phyloP scores from a whole-genome alignment of 371 early-diverging fungal genomes.

The Syncephalastrum monosporum region DNA sequence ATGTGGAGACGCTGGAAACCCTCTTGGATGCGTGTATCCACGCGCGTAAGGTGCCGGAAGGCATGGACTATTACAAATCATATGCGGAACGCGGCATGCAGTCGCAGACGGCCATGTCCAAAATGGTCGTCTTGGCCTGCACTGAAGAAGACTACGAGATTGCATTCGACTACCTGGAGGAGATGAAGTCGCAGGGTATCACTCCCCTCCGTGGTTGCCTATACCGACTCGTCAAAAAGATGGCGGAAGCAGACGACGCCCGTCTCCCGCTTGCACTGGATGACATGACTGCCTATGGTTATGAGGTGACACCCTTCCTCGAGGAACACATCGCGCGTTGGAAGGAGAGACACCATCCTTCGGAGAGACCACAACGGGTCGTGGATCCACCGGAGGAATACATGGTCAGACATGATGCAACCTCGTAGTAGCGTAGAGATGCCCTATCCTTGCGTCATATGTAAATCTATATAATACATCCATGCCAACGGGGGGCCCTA shows the following conservation, averaged over 20 bases:
- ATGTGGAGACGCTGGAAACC: constrained; percentile 58
- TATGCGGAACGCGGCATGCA: constrained; percentile 20
- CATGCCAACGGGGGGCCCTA: too few relatives aligned
- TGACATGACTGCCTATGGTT: constrained; percentile 69
- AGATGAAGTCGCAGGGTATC: constrained; percentile 63
- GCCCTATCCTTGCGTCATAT: too few relatives aligned
- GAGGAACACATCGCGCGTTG: constrained; percentile 8
- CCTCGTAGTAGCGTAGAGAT: too few relatives aligned
- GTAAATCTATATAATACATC: too few relatives aligned
- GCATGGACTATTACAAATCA: constrained; percentile 45
- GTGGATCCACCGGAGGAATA: too few relatives aligned
- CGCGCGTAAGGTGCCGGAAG: constrained; percentile 43
- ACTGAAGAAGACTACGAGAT: constrained; percentile 70
- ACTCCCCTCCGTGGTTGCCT: constrained; percentile 61
- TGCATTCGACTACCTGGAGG: constrained; percentile 73
- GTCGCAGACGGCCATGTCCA: constrained; percentile 44
- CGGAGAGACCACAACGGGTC: too few relatives aligned
- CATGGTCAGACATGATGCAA: too few relatives aligned
- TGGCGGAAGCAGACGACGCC: constrained; percentile 62
- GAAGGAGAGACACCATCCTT: too few relatives aligned
- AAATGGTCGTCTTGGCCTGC: constrained; percentile 56
- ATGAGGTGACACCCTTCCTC: constrained; percentile 26
- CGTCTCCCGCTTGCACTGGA: constrained; percentile 61
- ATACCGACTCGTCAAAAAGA: constrained; percentile 56
- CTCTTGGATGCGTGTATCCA: constrained; percentile 59